phyloP scores from a whole-genome alignment of 441 rosid species.

The Flueggea neowawraea region DNA sequence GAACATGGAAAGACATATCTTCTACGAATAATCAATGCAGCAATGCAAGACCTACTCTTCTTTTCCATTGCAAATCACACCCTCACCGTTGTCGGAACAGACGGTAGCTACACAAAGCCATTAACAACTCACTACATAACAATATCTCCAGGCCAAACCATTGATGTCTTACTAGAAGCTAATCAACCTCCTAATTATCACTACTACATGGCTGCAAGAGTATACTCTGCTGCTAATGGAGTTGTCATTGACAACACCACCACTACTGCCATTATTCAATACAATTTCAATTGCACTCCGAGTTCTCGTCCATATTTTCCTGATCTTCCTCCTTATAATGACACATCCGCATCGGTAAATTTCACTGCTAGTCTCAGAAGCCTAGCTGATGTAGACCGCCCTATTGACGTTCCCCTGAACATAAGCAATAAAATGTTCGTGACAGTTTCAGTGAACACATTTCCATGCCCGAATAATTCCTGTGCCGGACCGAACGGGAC shows the following conservation, averaged over 20 bases:
- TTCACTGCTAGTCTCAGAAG: constrained; percentile 45
- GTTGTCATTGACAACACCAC: constrained; percentile 27
- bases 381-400: constrained; percentile 27
- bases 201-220: constrained; percentile 41
- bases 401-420: constrained; percentile 22
- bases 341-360: constrained; percentile 29
- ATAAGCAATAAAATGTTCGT: constrained; percentile 15
- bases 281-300: constrained; percentile 20
- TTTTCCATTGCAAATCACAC: no score
- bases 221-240: constrained; percentile 4
- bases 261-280: constrained; percentile 26
- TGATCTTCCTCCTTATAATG: constrained; percentile 28
- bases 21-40: constrained; percentile 30
- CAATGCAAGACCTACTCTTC: no score
- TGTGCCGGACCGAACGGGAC: constrained; percentile 27
- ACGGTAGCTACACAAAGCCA: constrained; percentile 30
- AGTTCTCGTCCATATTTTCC: constrained; percentile 29
- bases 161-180: constrained; percentile 31
- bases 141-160: constrained; percentile 37
- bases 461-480: constrained; percentile 19
- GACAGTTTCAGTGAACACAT: constrained; percentile 20
- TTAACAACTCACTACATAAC: constrained; percentile 11
- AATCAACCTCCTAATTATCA: constrained; percentile 21
- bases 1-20: constrained; percentile 31
- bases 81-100: constrained; percentile 29